Base-by-base conservation (phyloP, 306 rosid genomes). In the Rosa rugosa region DNA sequence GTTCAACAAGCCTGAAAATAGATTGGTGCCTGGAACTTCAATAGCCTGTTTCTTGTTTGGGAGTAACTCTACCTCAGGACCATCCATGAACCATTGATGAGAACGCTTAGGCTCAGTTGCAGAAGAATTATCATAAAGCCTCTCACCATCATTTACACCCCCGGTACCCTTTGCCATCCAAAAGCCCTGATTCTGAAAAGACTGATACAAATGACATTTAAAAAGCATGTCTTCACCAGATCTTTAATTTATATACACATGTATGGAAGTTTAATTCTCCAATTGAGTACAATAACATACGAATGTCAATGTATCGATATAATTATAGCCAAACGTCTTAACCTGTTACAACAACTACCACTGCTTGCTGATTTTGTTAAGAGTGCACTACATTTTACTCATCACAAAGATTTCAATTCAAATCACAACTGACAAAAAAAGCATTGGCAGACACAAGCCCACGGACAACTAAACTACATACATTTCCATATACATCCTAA, bases 41-140 rank as follows among this genome's bases (percentile, higher is more conserved):
- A 88, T 78, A 5, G 87, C 91, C 81, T 88, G 98, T 80, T 91
- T 91, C 92, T 91, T 93, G 82, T 79, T 89, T 41, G 94, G 91
- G 75, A 82, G 62, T 45, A 82, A 64, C 81, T 87, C 92, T 86
- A 82, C 88, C 74, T 79, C 97, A 64, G 86, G 87, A 51, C 85
- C 89, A 82, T 91, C 95, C 88, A 85, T 80, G 81, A 91, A 85
- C 91, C 87, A 87, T 80, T 86, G 97, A 83, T 87, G 91, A 83
- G 90, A 51, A 2, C 94, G 90, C 90, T 93, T 93, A 63, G 90
- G 75, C 73, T 90, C 98, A 22, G 78, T 47, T 80, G 86, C 85
- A 63, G 89, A 88, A 44, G 94, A 85, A 79, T 80, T 83, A 57
- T 87, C 89, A 49, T 62, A 79, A 12, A 85, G 57, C 81, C 65